Percentiles rank a stretch among this genome's conserved stretches.
Evolutionary conservation across 345 rosid species (phyloP).

Genomic region (Ceriops decandra): DNA sequence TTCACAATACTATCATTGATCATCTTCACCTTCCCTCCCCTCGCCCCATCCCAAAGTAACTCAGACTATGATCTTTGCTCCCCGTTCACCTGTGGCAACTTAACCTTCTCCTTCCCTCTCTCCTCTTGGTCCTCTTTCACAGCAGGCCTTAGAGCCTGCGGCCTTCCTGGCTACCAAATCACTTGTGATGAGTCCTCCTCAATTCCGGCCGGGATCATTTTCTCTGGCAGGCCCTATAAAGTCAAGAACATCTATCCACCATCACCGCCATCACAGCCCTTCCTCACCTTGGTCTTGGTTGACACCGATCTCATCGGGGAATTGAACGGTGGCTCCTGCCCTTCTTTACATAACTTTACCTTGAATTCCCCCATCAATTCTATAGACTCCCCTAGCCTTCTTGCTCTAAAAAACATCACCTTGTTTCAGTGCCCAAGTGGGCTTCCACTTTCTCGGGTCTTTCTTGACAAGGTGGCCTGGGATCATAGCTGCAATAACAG

Average conservation of each 20-base stretch:
- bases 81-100: slow-evolving; percentile 29
- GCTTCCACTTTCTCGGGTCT: neutral
- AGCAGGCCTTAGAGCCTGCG: slow-evolving; percentile 16
- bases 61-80: slow-evolving; percentile 21
- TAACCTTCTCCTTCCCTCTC: slow-evolving; percentile 39
- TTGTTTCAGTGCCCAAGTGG: slow-evolving; percentile 19
- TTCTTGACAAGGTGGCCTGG: slow-evolving; percentile 6
- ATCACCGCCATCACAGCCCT: neutral
- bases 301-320: slow-evolving; percentile 21
- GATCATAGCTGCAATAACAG: slow-evolving; percentile 15
- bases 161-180: slow-evolving; percentile 34
- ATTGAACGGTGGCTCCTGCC: slow-evolving; percentile 18
- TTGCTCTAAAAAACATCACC: slow-evolving; percentile 10
- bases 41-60: slow-evolving; percentile 10
- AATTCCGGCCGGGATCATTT: slow-evolving; percentile 16
- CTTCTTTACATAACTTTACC: slow-evolving; percentile 21
- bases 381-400: slow-evolving; percentile 11
- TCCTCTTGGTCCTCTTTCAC: slow-evolving; percentile 15
- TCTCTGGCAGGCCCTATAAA: slow-evolving; percentile 8
- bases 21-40: neutral
- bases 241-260: slow-evolving; percentile 10
- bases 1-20: neutral
- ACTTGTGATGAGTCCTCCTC: slow-evolving; percentile 13
- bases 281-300: slow-evolving; percentile 18
- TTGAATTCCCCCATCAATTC: neutral